A percentile compares a stretch with the other conserved stretches of the same genome.
These are phyloP conservation scores for Calonectria montana DNA, from an alignment of 2,329 filamentous ascomycete species.

Conservation along the genomic window DNA sequence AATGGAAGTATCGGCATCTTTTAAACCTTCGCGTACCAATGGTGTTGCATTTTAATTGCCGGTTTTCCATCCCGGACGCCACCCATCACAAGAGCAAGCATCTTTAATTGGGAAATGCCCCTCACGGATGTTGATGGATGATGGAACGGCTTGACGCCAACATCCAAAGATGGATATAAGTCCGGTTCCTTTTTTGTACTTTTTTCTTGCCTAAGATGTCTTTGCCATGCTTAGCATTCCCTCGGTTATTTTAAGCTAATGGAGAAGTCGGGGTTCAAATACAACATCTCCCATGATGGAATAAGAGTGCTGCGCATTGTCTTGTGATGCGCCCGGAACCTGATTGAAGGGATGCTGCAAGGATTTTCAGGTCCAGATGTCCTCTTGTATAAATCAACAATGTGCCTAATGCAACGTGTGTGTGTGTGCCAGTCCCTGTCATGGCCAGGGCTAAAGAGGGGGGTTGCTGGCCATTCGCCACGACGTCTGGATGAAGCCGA, in stretches of 20 bases:
- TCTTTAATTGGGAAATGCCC: slow-evolving; percentile 9
- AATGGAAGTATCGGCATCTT: not conserved
- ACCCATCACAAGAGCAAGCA: not conserved
- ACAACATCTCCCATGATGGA: not conserved
- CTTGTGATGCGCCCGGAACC: not conserved
- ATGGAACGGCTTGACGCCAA: not conserved
- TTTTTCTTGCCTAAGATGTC: not conserved
- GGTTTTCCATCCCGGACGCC: slow-evolving; percentile 11
- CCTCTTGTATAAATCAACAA: not conserved
- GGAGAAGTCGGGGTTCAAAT: not conserved
- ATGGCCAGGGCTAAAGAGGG: not conserved
- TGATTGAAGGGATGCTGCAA: not conserved
- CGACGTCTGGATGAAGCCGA: too few species aligned
- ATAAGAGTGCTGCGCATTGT: not conserved
- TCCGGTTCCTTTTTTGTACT: not conserved
- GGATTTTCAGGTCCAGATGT: not conserved
- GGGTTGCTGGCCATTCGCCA: not conserved
- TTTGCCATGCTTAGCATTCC: not conserved
- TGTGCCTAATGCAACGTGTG: not conserved
- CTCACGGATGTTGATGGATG: not conserved
- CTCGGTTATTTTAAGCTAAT: not conserved
- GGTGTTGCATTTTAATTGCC: slow-evolving; percentile 14
- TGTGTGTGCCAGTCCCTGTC: not conserved
- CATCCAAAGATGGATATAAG: not conserved
- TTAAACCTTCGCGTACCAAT: not conserved